A percentile compares a stretch with the other conserved stretches of the same genome.
These are phyloP conservation scores for Keithomyces neogunnii DNA, from an alignment of 2,329 filamentous ascomycete genomes.

Conservation along the genomic window DNA sequence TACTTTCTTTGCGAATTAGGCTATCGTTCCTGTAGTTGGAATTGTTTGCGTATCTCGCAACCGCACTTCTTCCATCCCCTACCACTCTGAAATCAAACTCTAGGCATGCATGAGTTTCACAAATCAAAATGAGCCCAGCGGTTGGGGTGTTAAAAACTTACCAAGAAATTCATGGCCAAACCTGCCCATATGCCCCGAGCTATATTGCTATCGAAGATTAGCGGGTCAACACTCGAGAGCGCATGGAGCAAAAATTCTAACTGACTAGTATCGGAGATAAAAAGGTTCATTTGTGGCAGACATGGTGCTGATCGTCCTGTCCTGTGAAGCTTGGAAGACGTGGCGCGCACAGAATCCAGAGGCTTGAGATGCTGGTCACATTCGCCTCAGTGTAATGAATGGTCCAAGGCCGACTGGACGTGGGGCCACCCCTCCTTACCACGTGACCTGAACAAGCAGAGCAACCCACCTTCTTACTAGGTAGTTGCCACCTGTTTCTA, in stretches of 20 bases:
- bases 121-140: neutral
- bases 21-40: conserved; percentile 99
- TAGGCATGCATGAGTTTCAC: conserved; percentile 27
- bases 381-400: no score
- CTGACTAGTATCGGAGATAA: conserved; percentile 96
- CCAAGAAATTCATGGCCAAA: conserved; percentile 98
- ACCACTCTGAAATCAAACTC: conserved; percentile 95
- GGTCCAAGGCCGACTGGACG: neutral
- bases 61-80: conserved; percentile 85
- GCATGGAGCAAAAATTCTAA: conserved; percentile 7
- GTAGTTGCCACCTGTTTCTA: conserved; percentile 8
- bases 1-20: conserved; percentile 98
- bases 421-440: neutral
- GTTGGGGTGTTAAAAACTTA: conserved; percentile 25
- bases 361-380: no score
- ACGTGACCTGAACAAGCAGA: conserved; percentile 3
- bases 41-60: conserved; percentile 96
- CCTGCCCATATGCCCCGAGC: conserved; percentile 92
- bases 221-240: neutral
- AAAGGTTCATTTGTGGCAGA: conserved; percentile 71
- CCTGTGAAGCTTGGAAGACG: neutral
- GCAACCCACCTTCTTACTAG: neutral
- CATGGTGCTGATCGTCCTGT: conserved; percentile 33
- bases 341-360: no score
- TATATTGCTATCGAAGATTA: conserved; percentile 27